phyloP scores from a whole-genome alignment of 2,329 filamentous ascomycete species.

The Parastagonospora avenae region DNA sequence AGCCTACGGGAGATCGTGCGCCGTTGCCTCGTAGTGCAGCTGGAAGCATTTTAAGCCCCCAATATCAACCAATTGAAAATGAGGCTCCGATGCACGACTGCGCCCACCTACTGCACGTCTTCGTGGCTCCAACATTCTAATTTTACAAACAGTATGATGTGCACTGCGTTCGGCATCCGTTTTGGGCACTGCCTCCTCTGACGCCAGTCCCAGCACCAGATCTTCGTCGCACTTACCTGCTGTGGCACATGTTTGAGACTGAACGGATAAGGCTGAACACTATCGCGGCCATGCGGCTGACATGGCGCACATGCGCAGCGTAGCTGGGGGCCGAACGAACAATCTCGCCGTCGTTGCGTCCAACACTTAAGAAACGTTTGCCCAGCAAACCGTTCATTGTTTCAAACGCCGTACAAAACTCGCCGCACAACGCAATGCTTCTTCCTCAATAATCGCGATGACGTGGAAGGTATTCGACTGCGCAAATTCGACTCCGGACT shows the following conservation, averaged over 20 bases:
- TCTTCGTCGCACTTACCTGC: too few species aligned
- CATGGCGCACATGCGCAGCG: slow-evolving; percentile 5
- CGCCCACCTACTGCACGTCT: neutral
- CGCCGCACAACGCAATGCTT: neutral
- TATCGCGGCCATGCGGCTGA: slow-evolving; percentile 1
- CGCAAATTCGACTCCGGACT: slow-evolving; percentile 16
- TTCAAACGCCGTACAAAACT: neutral
- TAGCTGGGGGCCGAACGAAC: slow-evolving; percentile 6
- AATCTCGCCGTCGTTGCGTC: slow-evolving; percentile 1
- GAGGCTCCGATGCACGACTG: neutral
- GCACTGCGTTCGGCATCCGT: too few species aligned
- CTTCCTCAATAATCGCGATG: slow-evolving; percentile 6
- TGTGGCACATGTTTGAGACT: neutral
- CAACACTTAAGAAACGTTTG: neutral
- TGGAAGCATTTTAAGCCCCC: neutral
- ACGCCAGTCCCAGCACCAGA: too few species aligned
- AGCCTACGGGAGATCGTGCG: slow-evolving; percentile 3
- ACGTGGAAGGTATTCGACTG: slow-evolving; percentile 26
- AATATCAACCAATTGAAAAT: slow-evolving; percentile 1
- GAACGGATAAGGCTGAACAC: neutral
- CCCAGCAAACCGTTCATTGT: neutral
- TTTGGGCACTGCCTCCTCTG: too few species aligned
- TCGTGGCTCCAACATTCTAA: too few species aligned
- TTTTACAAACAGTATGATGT: too few species aligned
- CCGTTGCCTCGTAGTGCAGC: neutral